Conservation (phyloP, 1,139 yeast species). For the Casaregolazyma suthepensis region DNA sequence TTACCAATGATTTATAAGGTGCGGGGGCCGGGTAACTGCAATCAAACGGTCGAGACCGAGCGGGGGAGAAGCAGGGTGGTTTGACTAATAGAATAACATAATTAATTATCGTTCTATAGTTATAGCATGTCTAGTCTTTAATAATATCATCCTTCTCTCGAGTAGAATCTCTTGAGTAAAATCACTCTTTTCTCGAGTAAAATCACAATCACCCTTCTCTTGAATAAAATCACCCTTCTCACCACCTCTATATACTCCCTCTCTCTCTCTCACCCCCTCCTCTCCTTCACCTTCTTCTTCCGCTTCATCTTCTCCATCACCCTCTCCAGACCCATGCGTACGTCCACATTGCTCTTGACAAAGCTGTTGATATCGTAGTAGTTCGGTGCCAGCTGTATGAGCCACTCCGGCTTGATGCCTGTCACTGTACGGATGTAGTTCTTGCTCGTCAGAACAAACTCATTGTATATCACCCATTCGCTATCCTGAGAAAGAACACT, state of each 20-base stretch:
- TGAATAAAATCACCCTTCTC: too few species aligned
- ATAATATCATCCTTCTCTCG: too few species aligned
- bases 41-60: neutral
- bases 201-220: too few species aligned
- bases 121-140: too few species aligned
- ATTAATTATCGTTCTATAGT: too few species aligned
- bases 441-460: conserved; percentile 87
- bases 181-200: too few species aligned
- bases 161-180: too few species aligned
- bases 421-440: conserved; percentile 94
- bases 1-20: neutral
- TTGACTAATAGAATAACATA: too few species aligned
- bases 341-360: conserved; percentile 62
- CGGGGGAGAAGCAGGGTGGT: too few species aligned
- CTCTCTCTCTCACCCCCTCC: neutral
- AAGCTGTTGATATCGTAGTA: conserved; percentile 73
- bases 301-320: conserved; percentile 35
- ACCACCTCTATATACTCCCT: neutral
- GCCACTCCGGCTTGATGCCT: conserved; percentile 87
- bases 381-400: conserved; percentile 78
- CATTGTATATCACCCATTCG: conserved; percentile 93
- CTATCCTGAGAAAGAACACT: conserved; percentile 80
- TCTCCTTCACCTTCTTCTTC: conserved; percentile 7
- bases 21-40: neutral
- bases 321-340: conserved; percentile 70